Evolutionary conservation across 177 flowering plant genomes (phyloP).

Genomic region (Vitis hybrid): DNA sequence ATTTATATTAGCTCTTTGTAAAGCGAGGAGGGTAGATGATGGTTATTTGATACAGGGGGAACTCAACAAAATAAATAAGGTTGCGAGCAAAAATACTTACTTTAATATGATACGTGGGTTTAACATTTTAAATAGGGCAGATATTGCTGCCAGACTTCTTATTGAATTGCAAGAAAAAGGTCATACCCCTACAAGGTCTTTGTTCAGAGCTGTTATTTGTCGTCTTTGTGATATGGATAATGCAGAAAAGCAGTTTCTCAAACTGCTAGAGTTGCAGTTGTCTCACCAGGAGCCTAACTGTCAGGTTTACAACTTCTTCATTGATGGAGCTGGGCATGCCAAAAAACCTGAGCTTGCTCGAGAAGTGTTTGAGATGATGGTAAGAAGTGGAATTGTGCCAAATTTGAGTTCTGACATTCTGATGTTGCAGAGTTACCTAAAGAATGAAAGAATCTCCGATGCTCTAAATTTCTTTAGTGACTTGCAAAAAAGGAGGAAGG

Average conservation of each 20-base stretch:
- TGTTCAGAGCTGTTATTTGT: slow-evolving; percentile 50
- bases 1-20: slow-evolving; percentile 57
- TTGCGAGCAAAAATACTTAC: slow-evolving; percentile 26
- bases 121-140: slow-evolving; percentile 46
- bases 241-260: slow-evolving; percentile 39
- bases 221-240: slow-evolving; percentile 42
- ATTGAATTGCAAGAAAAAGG: slow-evolving; percentile 79
- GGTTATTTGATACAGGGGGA: slow-evolving; percentile 47
- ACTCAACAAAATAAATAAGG: slow-evolving; percentile 27
- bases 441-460: slow-evolving; percentile 40
- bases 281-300: slow-evolving; percentile 19
- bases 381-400: slow-evolving; percentile 43
- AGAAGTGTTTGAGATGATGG: slow-evolving; percentile 61
- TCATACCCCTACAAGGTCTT: slow-evolving; percentile 27
- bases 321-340: slow-evolving; percentile 75
- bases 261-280: slow-evolving; percentile 58
- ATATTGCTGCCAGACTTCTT: slow-evolving; percentile 63
- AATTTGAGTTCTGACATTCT: slow-evolving; percentile 40
- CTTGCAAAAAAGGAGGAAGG: slow-evolving; percentile 23
- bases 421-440: slow-evolving; percentile 63
- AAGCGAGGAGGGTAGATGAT: slow-evolving; percentile 49
- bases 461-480: slow-evolving; percentile 54
- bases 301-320: slow-evolving; percentile 48
- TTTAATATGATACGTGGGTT: slow-evolving; percentile 50
- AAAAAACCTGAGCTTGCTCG: slow-evolving; percentile 56